These are phyloP conservation scores for Phytophthora ohioensis DNA, from an alignment of 352 stramenopile genomes.

Conservation along the genomic window DNA sequence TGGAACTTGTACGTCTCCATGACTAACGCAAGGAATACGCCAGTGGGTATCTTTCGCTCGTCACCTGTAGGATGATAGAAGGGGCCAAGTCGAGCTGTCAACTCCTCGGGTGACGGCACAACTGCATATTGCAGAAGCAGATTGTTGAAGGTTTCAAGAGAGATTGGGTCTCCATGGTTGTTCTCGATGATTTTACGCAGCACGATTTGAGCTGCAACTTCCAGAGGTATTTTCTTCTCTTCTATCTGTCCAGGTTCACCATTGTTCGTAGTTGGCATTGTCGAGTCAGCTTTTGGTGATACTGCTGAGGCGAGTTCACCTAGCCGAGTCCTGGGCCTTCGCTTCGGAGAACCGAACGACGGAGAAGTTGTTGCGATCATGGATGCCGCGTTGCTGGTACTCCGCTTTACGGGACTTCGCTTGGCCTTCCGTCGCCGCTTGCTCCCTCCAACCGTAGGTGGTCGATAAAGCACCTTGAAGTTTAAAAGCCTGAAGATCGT, in stretches of 20 bases:
- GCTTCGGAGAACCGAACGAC: conserved; percentile 33
- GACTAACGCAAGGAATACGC: conserved; percentile 58
- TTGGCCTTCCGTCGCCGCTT: conserved; percentile 29
- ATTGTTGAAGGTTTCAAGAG: conserved; percentile 61
- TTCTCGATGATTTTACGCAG: conserved; percentile 35
- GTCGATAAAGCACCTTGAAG: conserved; percentile 44
- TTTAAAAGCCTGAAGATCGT: conserved; percentile 57
- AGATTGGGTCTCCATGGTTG: conserved; percentile 51
- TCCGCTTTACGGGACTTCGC: conserved; percentile 13
- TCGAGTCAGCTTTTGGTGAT: background rate
- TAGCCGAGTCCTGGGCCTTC: conserved; percentile 39
- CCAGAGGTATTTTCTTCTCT: background rate
- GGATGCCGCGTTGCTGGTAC: conserved; percentile 7
- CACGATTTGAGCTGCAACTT: conserved; percentile 30
- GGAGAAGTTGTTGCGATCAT: conserved; percentile 10
- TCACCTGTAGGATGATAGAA: conserved; percentile 68
- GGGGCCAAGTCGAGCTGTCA: conserved; percentile 41
- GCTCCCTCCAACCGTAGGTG: conserved; percentile 2
- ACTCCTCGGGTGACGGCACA: conserved; percentile 37
- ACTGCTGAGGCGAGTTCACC: conserved; percentile 17
- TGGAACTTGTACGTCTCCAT: conserved; percentile 61
- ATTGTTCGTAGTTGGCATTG: background rate
- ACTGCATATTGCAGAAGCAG: conserved; percentile 55
- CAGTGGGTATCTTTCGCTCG: conserved; percentile 59
- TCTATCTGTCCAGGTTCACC: background rate